Conservation (phyloP, 73 alveolate genomes). For the Paramecium tetraurelia region DNA sequence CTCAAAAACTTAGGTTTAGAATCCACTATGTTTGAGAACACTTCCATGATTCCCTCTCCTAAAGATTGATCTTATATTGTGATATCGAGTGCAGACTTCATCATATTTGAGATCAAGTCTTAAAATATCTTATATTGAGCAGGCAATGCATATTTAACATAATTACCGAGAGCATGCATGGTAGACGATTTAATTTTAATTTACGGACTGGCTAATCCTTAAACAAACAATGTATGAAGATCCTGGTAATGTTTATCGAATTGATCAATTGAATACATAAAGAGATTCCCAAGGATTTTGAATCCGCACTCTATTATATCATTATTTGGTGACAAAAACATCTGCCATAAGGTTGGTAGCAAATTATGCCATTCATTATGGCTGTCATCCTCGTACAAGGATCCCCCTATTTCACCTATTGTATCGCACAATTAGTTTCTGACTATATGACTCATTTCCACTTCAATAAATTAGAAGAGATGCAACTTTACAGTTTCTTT, state of each 20-base stretch:
- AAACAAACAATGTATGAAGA: constrained; percentile 48
- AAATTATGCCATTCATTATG: constrained; percentile 48
- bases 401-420: constrained; percentile 71
- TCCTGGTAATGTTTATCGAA: constrained; percentile 10
- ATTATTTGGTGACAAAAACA: not conserved
- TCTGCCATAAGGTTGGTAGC: constrained; percentile 34
- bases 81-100: not conserved
- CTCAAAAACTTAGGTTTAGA: constrained; percentile 86
- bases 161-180: constrained; percentile 49
- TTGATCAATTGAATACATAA: constrained; percentile 57
- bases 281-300: constrained; percentile 24
- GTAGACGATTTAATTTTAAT: constrained; percentile 42
- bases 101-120: not conserved
- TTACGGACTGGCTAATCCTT: constrained; percentile 65
- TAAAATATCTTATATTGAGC: not conserved
- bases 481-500: not conserved
- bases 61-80: not conserved
- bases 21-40: constrained; percentile 81
- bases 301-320: not conserved
- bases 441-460: constrained; percentile 61
- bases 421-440: constrained; percentile 69
- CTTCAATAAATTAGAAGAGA: not conserved
- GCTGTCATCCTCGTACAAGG: constrained; percentile 3
- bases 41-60: constrained; percentile 74
- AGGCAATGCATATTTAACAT: constrained; percentile 64